These are phyloP conservation scores for Pythium brassicae DNA, from an alignment of 352 stramenopile genomes.

Conservation along the genomic window DNA sequence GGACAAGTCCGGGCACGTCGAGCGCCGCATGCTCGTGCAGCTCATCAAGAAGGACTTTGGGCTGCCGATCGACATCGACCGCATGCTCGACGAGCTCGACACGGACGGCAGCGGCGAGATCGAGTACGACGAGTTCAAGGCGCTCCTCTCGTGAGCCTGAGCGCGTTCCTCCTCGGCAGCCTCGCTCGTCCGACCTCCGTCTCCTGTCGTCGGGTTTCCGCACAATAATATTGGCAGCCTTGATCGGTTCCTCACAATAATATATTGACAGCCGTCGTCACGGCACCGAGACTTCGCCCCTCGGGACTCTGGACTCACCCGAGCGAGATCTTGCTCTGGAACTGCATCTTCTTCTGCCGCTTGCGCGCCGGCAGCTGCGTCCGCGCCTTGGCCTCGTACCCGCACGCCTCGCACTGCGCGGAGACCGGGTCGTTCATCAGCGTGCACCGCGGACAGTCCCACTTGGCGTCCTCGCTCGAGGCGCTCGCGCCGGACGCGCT, in stretches of 20 bases:
- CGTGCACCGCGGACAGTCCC: constrained; percentile 76
- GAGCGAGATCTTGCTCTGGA: constrained; percentile 78
- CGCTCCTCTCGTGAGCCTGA: constrained; percentile 66
- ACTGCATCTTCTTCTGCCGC: constrained; percentile 67
- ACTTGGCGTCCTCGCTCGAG: constrained; percentile 28
- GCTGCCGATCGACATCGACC: constrained; percentile 95
- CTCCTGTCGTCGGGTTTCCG: too few species aligned
- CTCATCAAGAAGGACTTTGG: constrained; percentile 97
- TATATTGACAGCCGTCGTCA: constrained; percentile 12
- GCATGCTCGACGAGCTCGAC: constrained; percentile 95
- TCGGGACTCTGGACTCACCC: constrained; percentile 2
- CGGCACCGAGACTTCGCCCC: too few species aligned
- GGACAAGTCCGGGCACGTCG: constrained; percentile 92
- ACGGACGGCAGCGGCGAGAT: constrained; percentile 93
- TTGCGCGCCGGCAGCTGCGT: constrained; percentile 34
- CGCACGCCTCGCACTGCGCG: constrained; percentile 60
- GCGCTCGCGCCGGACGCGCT: neutral
- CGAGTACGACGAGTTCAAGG: constrained; percentile 96
- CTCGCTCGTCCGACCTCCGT: too few species aligned
- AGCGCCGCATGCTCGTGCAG: constrained; percentile 82
- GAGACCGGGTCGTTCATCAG: constrained; percentile 64
- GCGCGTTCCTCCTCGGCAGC: neutral
- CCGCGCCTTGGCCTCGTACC: constrained; percentile 33
- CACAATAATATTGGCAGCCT: too few species aligned
- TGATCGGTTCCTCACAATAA: constrained; percentile 18